These are phyloP conservation scores for Ophiostoma perfectum DNA, from an alignment of 2,329 filamentous ascomycete species.

Conservation along the genomic window DNA sequence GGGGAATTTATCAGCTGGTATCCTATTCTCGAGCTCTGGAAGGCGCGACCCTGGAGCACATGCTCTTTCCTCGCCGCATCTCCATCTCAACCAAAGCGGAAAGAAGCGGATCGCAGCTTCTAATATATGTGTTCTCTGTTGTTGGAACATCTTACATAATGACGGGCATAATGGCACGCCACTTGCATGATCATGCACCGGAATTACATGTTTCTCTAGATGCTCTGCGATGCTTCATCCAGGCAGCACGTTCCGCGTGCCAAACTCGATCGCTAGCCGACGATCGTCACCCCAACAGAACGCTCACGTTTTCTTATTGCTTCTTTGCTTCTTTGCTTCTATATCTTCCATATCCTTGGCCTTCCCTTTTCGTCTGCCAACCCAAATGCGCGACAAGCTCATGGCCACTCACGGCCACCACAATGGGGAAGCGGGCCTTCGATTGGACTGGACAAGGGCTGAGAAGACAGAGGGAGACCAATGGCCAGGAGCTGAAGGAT, in stretches of 20 bases:
- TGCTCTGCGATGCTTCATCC: neutral
- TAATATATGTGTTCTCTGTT: neutral
- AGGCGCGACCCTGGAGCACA: neutral
- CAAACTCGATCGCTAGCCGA: neutral
- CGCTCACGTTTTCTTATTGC: neutral
- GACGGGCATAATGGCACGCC: too few species aligned
- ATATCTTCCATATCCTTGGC: neutral
- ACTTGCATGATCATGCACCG: neutral
- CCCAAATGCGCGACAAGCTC: neutral
- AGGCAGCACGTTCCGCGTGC: neutral
- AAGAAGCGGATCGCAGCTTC: neutral
- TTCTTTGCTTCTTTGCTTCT: neutral
- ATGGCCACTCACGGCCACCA: constrained; percentile 26
- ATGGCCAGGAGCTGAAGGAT: neutral
- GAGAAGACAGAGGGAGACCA: neutral
- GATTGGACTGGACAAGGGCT: constrained; percentile 1
- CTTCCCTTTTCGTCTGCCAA: neutral
- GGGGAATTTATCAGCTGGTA: neutral
- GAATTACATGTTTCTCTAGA: neutral
- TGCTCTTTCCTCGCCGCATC: neutral
- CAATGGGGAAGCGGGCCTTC: constrained; percentile 21
- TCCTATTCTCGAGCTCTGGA: neutral
- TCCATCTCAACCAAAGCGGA: neutral
- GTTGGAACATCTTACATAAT: neutral
- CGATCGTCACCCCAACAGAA: neutral